Percentiles rank a stretch among this genome's conserved stretches.
phyloP scores from a whole-genome alignment of 2,329 filamentous ascomycete species.

The Tolypocladium album region DNA sequence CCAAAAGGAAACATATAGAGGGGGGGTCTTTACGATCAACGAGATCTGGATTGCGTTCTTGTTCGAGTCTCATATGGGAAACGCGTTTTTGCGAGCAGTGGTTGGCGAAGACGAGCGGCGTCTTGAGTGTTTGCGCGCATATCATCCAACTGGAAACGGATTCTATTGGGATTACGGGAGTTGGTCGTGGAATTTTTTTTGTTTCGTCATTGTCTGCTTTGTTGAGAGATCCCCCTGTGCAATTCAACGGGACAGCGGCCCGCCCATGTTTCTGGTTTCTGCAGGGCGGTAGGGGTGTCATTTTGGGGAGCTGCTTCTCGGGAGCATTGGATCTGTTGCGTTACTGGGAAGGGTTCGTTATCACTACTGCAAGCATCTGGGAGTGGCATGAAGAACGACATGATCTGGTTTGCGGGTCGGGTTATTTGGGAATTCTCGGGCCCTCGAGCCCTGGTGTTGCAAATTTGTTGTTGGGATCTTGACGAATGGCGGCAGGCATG shows the following conservation, averaged over 20 bases:
- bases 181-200: conserved; percentile 17
- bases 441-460: conserved; percentile 25
- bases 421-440: conserved; percentile 17
- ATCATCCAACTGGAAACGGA: conserved; percentile 19
- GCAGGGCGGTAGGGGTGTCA: conserved; percentile 5
- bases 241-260: conserved; percentile 19
- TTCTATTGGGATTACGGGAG: conserved; percentile 22
- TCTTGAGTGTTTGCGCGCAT: conserved; percentile 14
- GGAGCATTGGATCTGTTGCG: conserved; percentile 9
- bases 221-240: conserved; percentile 14
- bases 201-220: conserved; percentile 1
- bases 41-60: conserved; percentile 20
- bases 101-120: conserved; percentile 24
- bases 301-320: conserved; percentile 2
- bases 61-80: conserved; percentile 25
- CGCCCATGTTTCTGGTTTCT: conserved; percentile 15
- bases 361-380: conserved; percentile 19
- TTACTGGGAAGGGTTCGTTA: conserved; percentile 14
- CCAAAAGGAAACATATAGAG: conserved; percentile 38
- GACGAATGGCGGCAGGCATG: conserved; percentile 16
- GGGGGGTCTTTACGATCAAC: conserved; percentile 20
- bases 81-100: conserved; percentile 17
- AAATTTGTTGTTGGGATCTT: conserved; percentile 14
- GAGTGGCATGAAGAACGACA: conserved; percentile 19
- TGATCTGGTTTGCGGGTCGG: conserved; percentile 21